Evolutionary conservation across 164 flowering plant species (phyloP).

Genomic region (Aristolochia contorta): DNA sequence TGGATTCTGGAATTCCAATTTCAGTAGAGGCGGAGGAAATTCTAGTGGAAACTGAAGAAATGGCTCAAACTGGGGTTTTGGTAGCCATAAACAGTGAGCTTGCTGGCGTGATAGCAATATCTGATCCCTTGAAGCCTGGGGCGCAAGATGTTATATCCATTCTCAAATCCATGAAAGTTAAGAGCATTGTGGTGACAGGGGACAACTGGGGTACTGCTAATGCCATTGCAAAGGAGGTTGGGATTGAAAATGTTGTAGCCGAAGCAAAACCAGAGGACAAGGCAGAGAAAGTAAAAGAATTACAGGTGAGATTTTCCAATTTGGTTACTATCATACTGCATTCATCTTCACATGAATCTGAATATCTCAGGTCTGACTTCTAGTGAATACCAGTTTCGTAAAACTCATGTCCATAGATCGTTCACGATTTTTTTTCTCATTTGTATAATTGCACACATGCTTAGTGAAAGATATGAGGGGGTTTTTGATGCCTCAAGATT

Average conservation of each 20-base stretch:
- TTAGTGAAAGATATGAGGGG: no score
- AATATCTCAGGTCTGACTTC: neutral
- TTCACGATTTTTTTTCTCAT: no score
- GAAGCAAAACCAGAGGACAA: constrained; percentile 82
- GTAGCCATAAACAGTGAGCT: constrained; percentile 52
- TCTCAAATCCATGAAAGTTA: constrained; percentile 69
- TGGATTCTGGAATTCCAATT: constrained; percentile 34
- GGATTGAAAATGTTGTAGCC: constrained; percentile 63
- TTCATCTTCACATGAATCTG: neutral
- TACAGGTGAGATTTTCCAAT: constrained; percentile 40
- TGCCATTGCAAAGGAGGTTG: constrained; percentile 70
- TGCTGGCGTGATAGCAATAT: constrained; percentile 58
- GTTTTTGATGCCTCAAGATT: no score
- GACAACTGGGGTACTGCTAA: constrained; percentile 90
- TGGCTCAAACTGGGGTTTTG: constrained; percentile 78
- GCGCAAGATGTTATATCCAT: constrained; percentile 63
- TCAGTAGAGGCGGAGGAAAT: constrained; percentile 51
- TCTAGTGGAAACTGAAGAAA: constrained; percentile 48
- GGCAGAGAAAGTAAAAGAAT: constrained; percentile 66
- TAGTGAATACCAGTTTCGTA: no score
- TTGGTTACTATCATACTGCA: neutral
- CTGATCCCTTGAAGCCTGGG: constrained; percentile 80
- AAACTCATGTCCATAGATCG: no score
- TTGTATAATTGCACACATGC: no score
- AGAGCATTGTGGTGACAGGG: constrained; percentile 79